Percentiles rank a stretch among this genome's conserved stretches.
phyloP scores from a whole-genome alignment of 495 filamentous ascomycete genomes.

The Penicillium pulvis region DNA sequence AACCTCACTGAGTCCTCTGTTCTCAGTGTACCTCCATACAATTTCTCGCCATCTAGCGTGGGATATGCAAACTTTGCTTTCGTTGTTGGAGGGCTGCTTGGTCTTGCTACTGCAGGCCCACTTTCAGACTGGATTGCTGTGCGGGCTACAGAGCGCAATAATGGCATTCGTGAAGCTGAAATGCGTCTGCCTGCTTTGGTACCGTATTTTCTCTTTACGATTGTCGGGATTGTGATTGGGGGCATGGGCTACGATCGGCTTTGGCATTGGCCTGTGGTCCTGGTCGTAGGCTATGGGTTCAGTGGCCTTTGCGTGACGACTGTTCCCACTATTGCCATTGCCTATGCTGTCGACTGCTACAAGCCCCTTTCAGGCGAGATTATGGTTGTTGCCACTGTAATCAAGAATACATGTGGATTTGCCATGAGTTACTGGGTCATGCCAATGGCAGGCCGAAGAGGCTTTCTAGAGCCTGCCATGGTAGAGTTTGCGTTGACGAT shows the following conservation, averaged over 20 bases:
- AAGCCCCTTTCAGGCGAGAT: too few relatives aligned
- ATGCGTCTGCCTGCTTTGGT: background rate
- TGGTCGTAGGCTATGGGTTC: constrained; percentile 53
- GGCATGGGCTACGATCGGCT: constrained; percentile 53
- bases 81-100: constrained; percentile 48
- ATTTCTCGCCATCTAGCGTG: constrained; percentile 45
- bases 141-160: background rate
- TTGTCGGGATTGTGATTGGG: constrained; percentile 58
- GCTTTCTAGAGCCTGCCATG: too few relatives aligned
- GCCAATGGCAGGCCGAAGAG: too few relatives aligned
- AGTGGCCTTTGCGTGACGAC: constrained; percentile 51
- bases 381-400: too few relatives aligned
- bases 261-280: constrained; percentile 52
- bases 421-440: too few relatives aligned
- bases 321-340: too few relatives aligned
- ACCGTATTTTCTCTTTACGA: constrained; percentile 36
- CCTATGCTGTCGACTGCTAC: too few relatives aligned
- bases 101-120: constrained; percentile 55
- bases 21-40: constrained; percentile 54
- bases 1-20: constrained; percentile 58
- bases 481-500: too few relatives aligned
- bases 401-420: too few relatives aligned
- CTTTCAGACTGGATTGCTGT: constrained; percentile 45
- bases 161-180: background rate
- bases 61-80: constrained; percentile 46